Conservation (phyloP, 148 eudicot genomes). For the Nepenthes mirabilis region DNA sequence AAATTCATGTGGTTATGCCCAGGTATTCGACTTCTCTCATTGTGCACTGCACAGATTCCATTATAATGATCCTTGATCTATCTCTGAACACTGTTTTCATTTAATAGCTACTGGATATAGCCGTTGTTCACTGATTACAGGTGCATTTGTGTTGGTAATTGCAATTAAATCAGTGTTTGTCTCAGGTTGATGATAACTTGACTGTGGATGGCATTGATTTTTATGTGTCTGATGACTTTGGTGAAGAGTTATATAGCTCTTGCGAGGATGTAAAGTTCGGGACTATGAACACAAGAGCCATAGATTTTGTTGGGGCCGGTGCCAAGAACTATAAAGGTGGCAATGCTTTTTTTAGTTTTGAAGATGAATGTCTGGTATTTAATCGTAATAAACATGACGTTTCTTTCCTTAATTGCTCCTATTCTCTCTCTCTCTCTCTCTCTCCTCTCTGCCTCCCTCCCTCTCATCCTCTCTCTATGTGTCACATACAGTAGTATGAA, state of each 20-base stretch:
- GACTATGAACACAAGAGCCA: constrained; percentile 63
- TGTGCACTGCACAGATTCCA: not conserved
- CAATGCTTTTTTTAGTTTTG: constrained; percentile 3
- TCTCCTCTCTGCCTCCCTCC: not conserved
- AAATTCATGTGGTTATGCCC: too few species aligned
- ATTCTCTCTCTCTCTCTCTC: not conserved
- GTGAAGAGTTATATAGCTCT: constrained; percentile 46
- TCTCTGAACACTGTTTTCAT: not conserved
- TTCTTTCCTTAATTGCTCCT: not conserved
- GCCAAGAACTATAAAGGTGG: constrained; percentile 47
- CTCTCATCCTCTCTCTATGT: not conserved
- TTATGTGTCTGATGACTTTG: constrained; percentile 44
- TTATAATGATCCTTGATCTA: not conserved
- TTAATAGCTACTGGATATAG: not conserved
- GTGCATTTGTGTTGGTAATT: not conserved
- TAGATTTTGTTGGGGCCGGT: constrained; percentile 62
- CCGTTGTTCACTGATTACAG: not conserved
- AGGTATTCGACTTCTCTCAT: too few species aligned
- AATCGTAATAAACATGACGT: not conserved
- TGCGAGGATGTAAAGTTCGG: constrained; percentile 72
- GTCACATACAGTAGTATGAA: not conserved
- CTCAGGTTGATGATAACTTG: constrained; percentile 35
- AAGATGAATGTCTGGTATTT: not conserved
- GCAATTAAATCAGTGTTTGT: not conserved
- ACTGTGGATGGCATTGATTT: constrained; percentile 58